A percentile compares a stretch with the other conserved stretches of the same genome.
Conservation (phyloP, 164 flowering plant genomes). For the Santalum album region DNA sequence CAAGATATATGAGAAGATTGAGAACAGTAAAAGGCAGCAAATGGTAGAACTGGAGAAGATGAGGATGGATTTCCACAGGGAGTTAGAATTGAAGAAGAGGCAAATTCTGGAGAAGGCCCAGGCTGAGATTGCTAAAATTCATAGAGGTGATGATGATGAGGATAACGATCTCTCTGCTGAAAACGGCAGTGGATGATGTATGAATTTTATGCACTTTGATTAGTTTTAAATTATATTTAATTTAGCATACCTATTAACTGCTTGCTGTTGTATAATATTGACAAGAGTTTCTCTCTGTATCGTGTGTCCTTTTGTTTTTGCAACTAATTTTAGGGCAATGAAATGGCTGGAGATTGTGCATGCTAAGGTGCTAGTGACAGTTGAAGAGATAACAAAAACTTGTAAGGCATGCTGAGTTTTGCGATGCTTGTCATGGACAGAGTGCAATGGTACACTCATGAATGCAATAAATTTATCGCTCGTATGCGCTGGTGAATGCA, state of each 20-base stretch:
- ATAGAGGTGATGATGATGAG: not conserved
- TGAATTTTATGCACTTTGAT: not conserved
- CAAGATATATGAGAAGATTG: slow-evolving; percentile 6
- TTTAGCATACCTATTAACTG: not conserved
- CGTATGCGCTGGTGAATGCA: no score
- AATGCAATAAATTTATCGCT: no score
- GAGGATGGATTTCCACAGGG: slow-evolving; percentile 3
- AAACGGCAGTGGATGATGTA: slow-evolving; percentile 1
- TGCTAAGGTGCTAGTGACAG: no score
- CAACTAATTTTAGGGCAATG: no score
- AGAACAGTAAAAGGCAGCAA: slow-evolving; percentile 1
- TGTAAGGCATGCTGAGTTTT: no score
- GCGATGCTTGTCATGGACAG: no score
- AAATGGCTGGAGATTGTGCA: no score
- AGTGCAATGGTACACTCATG: no score
- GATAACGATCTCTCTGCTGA: not conserved
- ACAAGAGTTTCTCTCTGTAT: not conserved
- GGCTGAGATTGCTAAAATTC: slow-evolving; percentile 2
- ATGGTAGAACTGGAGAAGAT: slow-evolving; percentile 5
- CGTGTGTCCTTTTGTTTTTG: no score
- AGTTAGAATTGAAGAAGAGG: not conserved
- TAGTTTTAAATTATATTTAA: not conserved
- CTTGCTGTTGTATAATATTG: not conserved
- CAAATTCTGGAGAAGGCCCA: slow-evolving; percentile 3
- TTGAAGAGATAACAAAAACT: no score